Base-by-base conservation (phyloP, 768 basidiomycete species). In the Psilocybe sp. region DNA sequence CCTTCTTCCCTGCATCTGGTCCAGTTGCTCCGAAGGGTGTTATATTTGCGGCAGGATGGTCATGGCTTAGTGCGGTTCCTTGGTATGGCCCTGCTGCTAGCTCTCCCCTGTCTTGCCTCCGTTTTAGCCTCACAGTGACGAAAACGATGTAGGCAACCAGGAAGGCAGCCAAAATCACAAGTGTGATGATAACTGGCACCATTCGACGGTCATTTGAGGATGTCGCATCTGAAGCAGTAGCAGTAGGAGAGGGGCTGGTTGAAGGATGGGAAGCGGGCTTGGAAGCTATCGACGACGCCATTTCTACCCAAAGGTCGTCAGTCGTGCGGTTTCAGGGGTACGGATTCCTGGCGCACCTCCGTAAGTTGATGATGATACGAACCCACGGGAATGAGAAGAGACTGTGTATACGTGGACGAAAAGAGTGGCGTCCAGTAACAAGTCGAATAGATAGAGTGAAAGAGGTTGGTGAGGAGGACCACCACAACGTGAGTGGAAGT, bases 1-100 rank as follows among this genome's bases (percentile, higher is more conserved):
- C 64, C 43, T 66, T 67, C 16, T 46, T 23, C 20, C 59, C 51
- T 15, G 50, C 40, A 45, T 51, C 40, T 41, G 64, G 64, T 4
- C 62, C 64, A 32, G 60, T 60, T 11, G 66, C 63, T 10, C 69
- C 71, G 47, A 75, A 75, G n/a, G 74, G 73, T 16, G 69, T 69
- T 45, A 77, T 76, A 5, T 67, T 61, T 4, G 70, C 63, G 0
- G 76, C 74, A 28, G 70, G 67, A 51, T 76, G 73, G 20, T 59
- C 54, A 43, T 59, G 51, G 36, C 67, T 57, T 37, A 72, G 56
- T n/a, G 62, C 49, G 13, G 56, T 66, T 8, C 68, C 65, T 13
- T 66, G 63, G 42, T 58, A 66, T 16, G 66, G 64, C n/a, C 66
- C 66, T 23, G 40, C 23, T 28, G 23, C 15, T 13, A 48, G 37